Base-by-base conservation (phyloP, 208 protist genomes). In the Crithidia brevicula region DNA sequence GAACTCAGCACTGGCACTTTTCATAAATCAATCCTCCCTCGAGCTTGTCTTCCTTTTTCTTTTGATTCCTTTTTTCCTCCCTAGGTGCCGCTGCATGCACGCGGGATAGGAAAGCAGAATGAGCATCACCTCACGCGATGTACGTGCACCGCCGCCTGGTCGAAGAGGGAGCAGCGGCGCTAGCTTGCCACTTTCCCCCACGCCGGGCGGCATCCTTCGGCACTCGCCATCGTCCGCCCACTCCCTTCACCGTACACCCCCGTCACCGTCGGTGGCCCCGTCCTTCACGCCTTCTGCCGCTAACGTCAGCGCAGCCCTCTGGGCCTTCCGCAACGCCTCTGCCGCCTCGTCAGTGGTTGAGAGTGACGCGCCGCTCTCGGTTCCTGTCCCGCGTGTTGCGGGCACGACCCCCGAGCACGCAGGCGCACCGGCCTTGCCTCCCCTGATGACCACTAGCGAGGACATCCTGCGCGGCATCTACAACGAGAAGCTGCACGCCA, bases 401-500 rank as follows among this genome's bases (percentile, higher is more conserved):
- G 49, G 49, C 27, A 54, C 49, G 18, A 54, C 49, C 13, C 49
- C 49, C 13, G 9, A 36, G 13, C 8, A 6, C 13, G 42, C 45
- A 8, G 63, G 30, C 10, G 47, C 49, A 43, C 16, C 53, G 34
- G 11, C 58, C 46, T 2, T 53, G 43, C 46, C 43, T 38, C 61
- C 40, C 18, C 25, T n/a, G 20, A 34, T 34, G 13, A 49, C 64
- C 22, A 74, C 59, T 4, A 77, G 47, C 72, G 79, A 47, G 60
- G 53, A 72, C 16, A 62, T 85, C 1, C 52, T 90, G 9, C 77
- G 81, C 2, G 63, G 77, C 23, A 40, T 83, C 18, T 95, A 95
- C 74, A 86, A 82, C 40, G 83, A 89, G 52, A 92, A 92, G 67
- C 77, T 95, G 11, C 80, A 79, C 20, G 75, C 72, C 34, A 85